Percentiles rank a stretch among this genome's conserved stretches.
phyloP scores from a whole-genome alignment of 2,329 filamentous ascomycete species.

The Cordyceps fumosorosea region DNA sequence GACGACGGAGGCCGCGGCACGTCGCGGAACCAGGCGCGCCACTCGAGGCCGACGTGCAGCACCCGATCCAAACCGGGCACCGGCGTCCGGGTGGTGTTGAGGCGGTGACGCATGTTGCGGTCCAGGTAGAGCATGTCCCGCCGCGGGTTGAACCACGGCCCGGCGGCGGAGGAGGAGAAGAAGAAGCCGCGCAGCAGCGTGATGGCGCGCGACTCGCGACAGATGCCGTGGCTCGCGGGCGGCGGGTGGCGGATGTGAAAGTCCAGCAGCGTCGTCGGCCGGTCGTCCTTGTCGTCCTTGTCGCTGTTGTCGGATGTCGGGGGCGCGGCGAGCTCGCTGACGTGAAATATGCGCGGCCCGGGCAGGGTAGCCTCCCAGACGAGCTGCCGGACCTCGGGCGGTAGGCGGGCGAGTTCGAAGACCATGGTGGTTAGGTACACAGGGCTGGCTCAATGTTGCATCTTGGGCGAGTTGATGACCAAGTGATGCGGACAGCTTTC shows the following conservation, averaged over 20 bases:
- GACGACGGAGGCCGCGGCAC: conserved; percentile 20
- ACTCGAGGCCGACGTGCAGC: conserved; percentile 23
- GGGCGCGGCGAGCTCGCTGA: conserved; percentile 16
- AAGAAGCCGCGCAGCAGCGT: conserved; percentile 23
- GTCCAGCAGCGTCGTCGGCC: conserved; percentile 9
- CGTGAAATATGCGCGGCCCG: conserved; percentile 24
- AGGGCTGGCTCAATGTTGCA: background rate
- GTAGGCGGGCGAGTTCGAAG: conserved; percentile 13
- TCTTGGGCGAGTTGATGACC: background rate
- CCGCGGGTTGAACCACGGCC: conserved; percentile 21
- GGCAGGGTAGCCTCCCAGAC: conserved; percentile 25
- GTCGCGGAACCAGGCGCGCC: conserved; percentile 24
- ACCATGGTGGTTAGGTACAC: background rate
- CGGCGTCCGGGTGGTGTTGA: conserved; percentile 16
- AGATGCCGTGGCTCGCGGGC: conserved; percentile 19
- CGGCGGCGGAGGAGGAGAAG: conserved; percentile 14
- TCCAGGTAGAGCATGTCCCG: conserved; percentile 25
- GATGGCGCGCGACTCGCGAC: conserved; percentile 22
- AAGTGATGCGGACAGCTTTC: background rate
- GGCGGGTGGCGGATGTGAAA: conserved; percentile 21
- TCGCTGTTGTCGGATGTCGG: too few relatives aligned
- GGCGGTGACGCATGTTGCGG: conserved; percentile 19
- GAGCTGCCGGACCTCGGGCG: conserved; percentile 23
- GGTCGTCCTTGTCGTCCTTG: background rate
- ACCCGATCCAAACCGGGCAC: conserved; percentile 20